A percentile compares a stretch with the other conserved stretches of the same genome.
These are phyloP conservation scores for Candida dajiaensis DNA, from an alignment of 805 yeast species.

Conservation along the genomic window DNA sequence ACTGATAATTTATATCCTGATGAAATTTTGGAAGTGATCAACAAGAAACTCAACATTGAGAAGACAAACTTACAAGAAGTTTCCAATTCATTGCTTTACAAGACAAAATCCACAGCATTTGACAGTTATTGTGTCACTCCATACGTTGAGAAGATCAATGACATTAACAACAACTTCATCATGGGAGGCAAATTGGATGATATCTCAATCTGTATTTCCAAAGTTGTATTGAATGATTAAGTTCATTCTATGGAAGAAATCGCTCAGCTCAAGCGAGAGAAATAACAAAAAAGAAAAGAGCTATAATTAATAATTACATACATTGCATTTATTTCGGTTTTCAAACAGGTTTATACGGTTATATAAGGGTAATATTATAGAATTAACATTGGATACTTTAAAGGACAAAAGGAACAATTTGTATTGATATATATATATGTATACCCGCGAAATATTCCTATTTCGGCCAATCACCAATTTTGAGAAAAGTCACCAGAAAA, in stretches of 20 bases:
- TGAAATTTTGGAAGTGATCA: slow-evolving; percentile 37
- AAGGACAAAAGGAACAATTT: no score
- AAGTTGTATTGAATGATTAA: slow-evolving; percentile 26
- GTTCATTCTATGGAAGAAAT: not conserved
- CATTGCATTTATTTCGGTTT: not conserved
- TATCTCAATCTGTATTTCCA: slow-evolving; percentile 45
- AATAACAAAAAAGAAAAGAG: no score
- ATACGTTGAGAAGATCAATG: slow-evolving; percentile 44
- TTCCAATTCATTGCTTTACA: slow-evolving; percentile 34
- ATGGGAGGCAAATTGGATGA: slow-evolving; percentile 53
- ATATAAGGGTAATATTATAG: not conserved
- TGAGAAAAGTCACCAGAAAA: no score
- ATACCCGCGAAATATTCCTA: not conserved
- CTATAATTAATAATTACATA: no score
- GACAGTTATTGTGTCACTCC: slow-evolving; percentile 50
- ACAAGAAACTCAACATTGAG: slow-evolving; percentile 26
- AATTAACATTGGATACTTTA: no score
- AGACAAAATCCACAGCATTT: slow-evolving; percentile 43
- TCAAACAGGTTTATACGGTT: no score
- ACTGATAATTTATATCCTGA: slow-evolving; percentile 46
- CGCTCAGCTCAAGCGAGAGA: no score
- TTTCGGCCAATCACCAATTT: no score
- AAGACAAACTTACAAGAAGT: slow-evolving; percentile 31
- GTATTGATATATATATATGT: no score
- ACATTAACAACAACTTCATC: slow-evolving; percentile 28